A percentile compares a stretch with the other conserved stretches of the same genome.
phyloP scores from a whole-genome alignment of 257 asterid genomes.

The Capsicum chinense region DNA sequence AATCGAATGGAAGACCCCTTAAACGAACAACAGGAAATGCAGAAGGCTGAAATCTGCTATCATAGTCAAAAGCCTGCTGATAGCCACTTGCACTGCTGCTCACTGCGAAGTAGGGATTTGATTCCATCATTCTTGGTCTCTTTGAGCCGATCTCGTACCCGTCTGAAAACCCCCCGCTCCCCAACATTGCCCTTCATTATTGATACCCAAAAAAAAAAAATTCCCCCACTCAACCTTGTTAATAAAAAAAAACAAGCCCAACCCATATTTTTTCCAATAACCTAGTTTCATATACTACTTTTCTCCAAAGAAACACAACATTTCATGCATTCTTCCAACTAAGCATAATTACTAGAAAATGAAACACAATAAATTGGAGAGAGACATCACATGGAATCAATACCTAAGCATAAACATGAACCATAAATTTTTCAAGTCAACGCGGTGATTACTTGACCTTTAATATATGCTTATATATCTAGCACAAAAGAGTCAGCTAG shows the following conservation, averaged over 20 bases:
- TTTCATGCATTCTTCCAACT: conserved; percentile 29
- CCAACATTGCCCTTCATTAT: conserved; percentile 97
- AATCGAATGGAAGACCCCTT: conserved; percentile 93
- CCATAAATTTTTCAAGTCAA: not conserved
- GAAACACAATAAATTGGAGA: not conserved
- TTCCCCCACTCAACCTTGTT: conserved; percentile 95
- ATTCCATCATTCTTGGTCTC: conserved; percentile 99
- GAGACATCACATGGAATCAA: not conserved
- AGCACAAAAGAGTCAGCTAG: not conserved
- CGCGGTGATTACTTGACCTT: not conserved
- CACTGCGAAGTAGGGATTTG: conserved; percentile 99
- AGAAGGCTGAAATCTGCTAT: conserved; percentile 29
- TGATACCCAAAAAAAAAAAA: conserved; percentile 77
- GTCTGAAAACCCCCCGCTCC: conserved; percentile 99
- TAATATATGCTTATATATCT: not conserved
- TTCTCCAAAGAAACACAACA: conserved; percentile 13
- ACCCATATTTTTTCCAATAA: conserved; percentile 67
- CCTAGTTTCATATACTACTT: conserved; percentile 48
- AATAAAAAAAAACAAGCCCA: conserved; percentile 93
- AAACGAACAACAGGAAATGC: conserved; percentile 85
- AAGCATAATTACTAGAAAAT: conserved; percentile 3
- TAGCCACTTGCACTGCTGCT: conserved; percentile 69
- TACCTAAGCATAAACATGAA: conserved; percentile 23
- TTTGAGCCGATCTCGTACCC: conserved; percentile 99
- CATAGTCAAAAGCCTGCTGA: conserved; percentile 36